phyloP scores from a whole-genome alignment of 2,329 filamentous ascomycete genomes.

The Colletotrichum eremochloae region DNA sequence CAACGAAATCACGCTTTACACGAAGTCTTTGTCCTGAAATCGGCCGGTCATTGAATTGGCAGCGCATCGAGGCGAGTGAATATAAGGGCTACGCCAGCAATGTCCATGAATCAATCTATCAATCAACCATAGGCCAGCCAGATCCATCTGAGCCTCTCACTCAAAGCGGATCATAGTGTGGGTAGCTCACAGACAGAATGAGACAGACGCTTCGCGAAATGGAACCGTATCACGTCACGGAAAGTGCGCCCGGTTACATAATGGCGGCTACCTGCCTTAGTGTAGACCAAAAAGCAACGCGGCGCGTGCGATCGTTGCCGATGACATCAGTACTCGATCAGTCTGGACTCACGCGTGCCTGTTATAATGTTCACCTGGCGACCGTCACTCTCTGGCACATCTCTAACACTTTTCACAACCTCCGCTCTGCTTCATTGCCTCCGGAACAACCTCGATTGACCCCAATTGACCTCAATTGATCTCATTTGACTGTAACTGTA shows the following conservation, averaged over 20 bases:
- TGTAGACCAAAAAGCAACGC: slow-evolving; percentile 35
- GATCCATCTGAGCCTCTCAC: too few relatives aligned
- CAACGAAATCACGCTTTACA: neutral
- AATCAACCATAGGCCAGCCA: neutral
- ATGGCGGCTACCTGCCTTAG: slow-evolving; percentile 31
- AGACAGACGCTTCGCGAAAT: neutral
- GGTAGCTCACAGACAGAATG: neutral
- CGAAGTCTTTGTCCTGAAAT: neutral
- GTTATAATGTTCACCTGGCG: neutral
- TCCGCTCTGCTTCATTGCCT: neutral
- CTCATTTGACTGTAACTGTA: neutral
- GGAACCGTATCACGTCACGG: slow-evolving; percentile 7
- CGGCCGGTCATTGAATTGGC: neutral
- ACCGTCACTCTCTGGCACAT: neutral
- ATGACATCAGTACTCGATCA: slow-evolving; percentile 38
- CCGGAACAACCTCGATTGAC: neutral
- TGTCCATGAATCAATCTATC: neutral
- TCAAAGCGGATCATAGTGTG: neutral
- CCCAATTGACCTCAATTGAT: neutral
- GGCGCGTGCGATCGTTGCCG: slow-evolving; percentile 33
- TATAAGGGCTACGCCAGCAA: neutral
- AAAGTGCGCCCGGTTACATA: slow-evolving; percentile 30
- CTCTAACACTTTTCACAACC: neutral
- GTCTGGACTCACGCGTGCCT: slow-evolving; percentile 8
- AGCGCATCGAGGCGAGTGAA: neutral